phyloP scores from a whole-genome alignment of 768 basidiomycete genomes.

The Phallus indusiatus region DNA sequence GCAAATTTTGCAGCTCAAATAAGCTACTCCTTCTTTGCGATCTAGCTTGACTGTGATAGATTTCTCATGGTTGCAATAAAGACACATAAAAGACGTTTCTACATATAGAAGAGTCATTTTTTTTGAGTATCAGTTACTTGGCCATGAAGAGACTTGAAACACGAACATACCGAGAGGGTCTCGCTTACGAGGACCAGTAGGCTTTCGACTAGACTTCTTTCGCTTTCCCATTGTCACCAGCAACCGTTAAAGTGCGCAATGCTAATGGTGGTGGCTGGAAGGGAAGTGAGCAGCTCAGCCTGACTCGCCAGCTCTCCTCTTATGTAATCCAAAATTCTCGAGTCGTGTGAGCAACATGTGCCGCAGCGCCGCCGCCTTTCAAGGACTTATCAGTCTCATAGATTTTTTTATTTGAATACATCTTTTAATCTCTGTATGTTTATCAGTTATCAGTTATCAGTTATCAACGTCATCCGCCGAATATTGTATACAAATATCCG shows the following conservation, averaged over 20 bases:
- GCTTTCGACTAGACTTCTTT: constrained; percentile 83
- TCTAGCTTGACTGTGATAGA: constrained; percentile 80
- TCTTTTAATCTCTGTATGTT: too few relatives aligned
- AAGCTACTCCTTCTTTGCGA: constrained; percentile 75
- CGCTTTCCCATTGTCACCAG: constrained; percentile 67
- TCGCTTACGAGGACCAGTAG: constrained; percentile 53
- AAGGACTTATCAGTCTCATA: too few relatives aligned
- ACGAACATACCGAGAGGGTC: constrained; percentile 57
- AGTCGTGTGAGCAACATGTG: neutral
- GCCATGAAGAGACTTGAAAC: constrained; percentile 1
- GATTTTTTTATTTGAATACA: too few relatives aligned
- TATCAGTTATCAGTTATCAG: too few relatives aligned
- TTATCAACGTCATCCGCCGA: too few relatives aligned
- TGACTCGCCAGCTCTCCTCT: neutral
- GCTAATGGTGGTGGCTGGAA: too few relatives aligned
- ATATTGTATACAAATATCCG: constrained; percentile 18
- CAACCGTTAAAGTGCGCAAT: neutral
- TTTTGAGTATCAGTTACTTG: too few relatives aligned
- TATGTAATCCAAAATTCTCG: neutral
- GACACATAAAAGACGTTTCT: constrained; percentile 81
- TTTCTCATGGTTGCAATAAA: constrained; percentile 87
- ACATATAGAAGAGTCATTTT: constrained; percentile 6
- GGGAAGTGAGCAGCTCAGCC: too few relatives aligned
- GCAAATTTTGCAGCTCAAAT: constrained; percentile 74
- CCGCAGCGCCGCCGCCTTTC: neutral